Conservation (phyloP, 495 filamentous ascomycete species). For the Neurospora sp. region DNA sequence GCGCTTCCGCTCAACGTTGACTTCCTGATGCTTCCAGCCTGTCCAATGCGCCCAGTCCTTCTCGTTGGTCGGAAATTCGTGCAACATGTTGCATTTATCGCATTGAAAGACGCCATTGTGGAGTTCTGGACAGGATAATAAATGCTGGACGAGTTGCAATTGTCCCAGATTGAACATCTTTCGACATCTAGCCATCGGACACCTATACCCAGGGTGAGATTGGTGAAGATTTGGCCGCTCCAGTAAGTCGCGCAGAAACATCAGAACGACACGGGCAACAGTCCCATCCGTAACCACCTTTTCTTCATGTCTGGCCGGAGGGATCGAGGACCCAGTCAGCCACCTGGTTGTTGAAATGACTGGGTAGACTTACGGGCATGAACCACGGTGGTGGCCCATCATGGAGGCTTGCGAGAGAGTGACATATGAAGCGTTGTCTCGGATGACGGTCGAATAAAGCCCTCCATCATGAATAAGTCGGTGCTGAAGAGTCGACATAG, state of each 20-base stretch:
- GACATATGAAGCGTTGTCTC: constrained; percentile 9
- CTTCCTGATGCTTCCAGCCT: constrained; percentile 15
- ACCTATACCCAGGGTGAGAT: constrained; percentile 8
- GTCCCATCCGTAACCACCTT: constrained; percentile 21
- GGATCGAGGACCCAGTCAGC: constrained; percentile 1
- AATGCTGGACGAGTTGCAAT: constrained; percentile 22
- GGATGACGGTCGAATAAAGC: constrained; percentile 13
- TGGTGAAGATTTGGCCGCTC: constrained; percentile 17
- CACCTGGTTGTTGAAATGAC: neutral
- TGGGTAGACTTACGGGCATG: constrained; percentile 23
- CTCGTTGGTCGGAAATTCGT: constrained; percentile 25
- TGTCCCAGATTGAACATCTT: constrained; percentile 8
- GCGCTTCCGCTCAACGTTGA: constrained; percentile 15
- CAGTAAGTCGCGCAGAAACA: constrained; percentile 26
- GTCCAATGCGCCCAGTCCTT: constrained; percentile 26
- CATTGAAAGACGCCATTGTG: constrained; percentile 22
- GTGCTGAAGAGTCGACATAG: constrained; percentile 25
- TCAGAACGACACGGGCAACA: constrained; percentile 22
- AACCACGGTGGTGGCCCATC: constrained; percentile 5
- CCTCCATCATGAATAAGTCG: constrained; percentile 24
- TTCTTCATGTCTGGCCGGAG: constrained; percentile 18
- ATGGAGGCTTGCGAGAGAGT: constrained; percentile 15
- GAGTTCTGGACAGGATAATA: constrained; percentile 22
- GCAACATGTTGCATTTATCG: constrained; percentile 22
- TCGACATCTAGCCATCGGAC: constrained; percentile 24